Conservation (phyloP, 495 filamentous ascomycete genomes). For the Hypoxylon rickii region DNA sequence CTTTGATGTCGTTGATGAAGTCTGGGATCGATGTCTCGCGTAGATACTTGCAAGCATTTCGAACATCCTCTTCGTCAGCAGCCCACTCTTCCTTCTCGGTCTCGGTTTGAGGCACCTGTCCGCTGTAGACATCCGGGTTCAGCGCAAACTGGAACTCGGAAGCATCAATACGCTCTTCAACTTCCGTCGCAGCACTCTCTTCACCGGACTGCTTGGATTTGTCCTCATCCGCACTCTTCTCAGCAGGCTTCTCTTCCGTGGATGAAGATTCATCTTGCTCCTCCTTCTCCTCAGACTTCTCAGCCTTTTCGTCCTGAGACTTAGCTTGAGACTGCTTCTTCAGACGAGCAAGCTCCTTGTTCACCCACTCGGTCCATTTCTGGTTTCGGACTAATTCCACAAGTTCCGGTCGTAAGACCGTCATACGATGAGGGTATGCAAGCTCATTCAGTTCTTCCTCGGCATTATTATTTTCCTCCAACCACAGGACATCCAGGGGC, state of each 20-base stretch:
- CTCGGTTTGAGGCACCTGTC: constrained; percentile 85
- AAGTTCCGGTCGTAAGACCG: constrained; percentile 85
- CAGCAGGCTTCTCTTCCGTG: constrained; percentile 28
- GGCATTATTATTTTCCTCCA: constrained; percentile 66
- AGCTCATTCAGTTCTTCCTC: constrained; percentile 51
- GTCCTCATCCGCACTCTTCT: constrained; percentile 23
- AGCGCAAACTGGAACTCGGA: constrained; percentile 84
- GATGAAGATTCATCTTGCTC: constrained; percentile 29
- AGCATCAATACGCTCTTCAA: constrained; percentile 70
- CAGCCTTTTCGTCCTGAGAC: constrained; percentile 37
- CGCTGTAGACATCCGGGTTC: constrained; percentile 95
- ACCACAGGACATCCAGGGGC: constrained; percentile 87
- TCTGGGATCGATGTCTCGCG: constrained; percentile 71
- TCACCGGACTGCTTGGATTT: constrained; percentile 42
- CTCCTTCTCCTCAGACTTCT: too few relatives aligned
- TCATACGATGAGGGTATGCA: constrained; percentile 93
- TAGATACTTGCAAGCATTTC: constrained; percentile 79
- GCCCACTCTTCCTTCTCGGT: constrained; percentile 85
- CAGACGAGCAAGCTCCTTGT: constrained; percentile 64
- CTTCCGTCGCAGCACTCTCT: constrained; percentile 33
- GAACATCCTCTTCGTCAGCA: constrained; percentile 87
- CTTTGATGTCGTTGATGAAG: constrained; percentile 78
- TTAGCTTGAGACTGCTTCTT: constrained; percentile 46
- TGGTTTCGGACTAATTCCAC: constrained; percentile 80
- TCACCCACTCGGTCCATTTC: constrained; percentile 87